phyloP scores from a whole-genome alignment of 1,284 basidiomycete genomes.

The Limonomyces culmigenus region DNA sequence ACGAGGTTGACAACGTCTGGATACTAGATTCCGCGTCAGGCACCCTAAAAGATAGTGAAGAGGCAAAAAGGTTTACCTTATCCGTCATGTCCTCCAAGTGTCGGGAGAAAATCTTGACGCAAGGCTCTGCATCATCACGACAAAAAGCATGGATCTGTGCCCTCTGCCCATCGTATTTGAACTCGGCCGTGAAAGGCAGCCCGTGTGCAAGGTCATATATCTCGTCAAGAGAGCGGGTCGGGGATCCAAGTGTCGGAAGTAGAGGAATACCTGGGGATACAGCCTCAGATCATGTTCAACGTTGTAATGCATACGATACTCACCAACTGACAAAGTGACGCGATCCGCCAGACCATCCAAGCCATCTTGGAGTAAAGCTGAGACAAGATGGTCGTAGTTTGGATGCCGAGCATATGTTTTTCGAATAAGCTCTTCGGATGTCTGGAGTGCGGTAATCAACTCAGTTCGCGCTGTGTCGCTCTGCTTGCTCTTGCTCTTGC shows the following conservation, averaged over 20 bases:
- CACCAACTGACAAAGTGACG: slow-evolving; percentile 66
- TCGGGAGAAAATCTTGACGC: slow-evolving; percentile 68
- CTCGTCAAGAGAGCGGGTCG: slow-evolving; percentile 71
- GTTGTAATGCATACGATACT: slow-evolving; percentile 16
- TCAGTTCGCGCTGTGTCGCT: slow-evolving; percentile 25
- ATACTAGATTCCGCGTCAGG: slow-evolving; percentile 46
- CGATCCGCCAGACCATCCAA: slow-evolving; percentile 41
- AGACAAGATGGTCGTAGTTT: slow-evolving; percentile 68
- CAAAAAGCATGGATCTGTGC: slow-evolving; percentile 72
- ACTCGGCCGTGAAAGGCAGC: slow-evolving; percentile 62
- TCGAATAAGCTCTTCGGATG: slow-evolving; percentile 51
- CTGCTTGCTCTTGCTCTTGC: slow-evolving; percentile 23
- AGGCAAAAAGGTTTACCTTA: slow-evolving; percentile 43
- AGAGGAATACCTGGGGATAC: slow-evolving; percentile 39
- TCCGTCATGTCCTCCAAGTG: slow-evolving; percentile 89
- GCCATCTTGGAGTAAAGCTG: slow-evolving; percentile 44
- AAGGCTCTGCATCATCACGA: slow-evolving; percentile 22
- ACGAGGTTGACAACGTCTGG: slow-evolving; percentile 67
- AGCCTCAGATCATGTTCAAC: slow-evolving; percentile 1
- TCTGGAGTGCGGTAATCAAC: slow-evolving; percentile 27
- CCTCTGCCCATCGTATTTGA: slow-evolving; percentile 79
- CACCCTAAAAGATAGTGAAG: slow-evolving; percentile 6
- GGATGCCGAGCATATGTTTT: slow-evolving; percentile 80
- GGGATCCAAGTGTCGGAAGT: slow-evolving; percentile 65
- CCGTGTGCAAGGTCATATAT: slow-evolving; percentile 59